Conservation (phyloP, 1,139 yeast genomes). For the Pichia sp. region DNA sequence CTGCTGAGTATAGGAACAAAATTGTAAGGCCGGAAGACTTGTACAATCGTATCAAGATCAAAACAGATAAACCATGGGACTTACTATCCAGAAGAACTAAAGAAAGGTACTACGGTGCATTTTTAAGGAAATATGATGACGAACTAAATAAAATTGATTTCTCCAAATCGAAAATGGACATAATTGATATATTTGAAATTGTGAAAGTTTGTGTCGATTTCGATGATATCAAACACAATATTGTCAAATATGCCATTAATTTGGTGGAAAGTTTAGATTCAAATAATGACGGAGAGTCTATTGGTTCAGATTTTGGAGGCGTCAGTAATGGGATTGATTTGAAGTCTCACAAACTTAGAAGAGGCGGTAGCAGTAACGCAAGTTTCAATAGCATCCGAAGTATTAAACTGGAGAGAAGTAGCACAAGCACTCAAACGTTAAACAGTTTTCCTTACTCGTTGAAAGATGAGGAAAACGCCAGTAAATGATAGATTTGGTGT, state of each 20-base stretch:
- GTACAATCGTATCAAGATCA: conserved; percentile 18
- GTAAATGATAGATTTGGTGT: too few relatives aligned
- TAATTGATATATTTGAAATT: conserved; percentile 13
- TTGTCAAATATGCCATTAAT: conserved; percentile 14
- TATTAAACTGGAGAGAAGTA: neutral
- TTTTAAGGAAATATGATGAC: conserved; percentile 20
- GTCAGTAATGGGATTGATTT: too few relatives aligned
- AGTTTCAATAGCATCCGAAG: conserved; percentile 2
- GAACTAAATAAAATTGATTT: conserved; percentile 15
- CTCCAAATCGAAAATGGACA: conserved; percentile 2
- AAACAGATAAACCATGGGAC: conserved; percentile 19
- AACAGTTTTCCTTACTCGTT: too few relatives aligned
- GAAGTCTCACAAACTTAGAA: neutral
- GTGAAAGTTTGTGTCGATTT: conserved; percentile 16
- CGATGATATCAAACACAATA: conserved; percentile 12
- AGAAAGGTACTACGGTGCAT: conserved; percentile 22
- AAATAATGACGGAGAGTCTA: too few relatives aligned
- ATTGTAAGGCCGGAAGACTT: conserved; percentile 22
- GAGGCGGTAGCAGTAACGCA: neutral
- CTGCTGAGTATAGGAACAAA: conserved; percentile 21
- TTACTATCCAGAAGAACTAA: conserved; percentile 14
- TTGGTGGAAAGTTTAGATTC: conserved; percentile 7
- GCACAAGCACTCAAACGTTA: too few relatives aligned
- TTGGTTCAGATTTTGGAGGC: too few relatives aligned
- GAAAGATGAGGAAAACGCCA: too few relatives aligned